Base-by-base conservation (phyloP, 257 asterid genomes). In the Ballota nigra region DNA sequence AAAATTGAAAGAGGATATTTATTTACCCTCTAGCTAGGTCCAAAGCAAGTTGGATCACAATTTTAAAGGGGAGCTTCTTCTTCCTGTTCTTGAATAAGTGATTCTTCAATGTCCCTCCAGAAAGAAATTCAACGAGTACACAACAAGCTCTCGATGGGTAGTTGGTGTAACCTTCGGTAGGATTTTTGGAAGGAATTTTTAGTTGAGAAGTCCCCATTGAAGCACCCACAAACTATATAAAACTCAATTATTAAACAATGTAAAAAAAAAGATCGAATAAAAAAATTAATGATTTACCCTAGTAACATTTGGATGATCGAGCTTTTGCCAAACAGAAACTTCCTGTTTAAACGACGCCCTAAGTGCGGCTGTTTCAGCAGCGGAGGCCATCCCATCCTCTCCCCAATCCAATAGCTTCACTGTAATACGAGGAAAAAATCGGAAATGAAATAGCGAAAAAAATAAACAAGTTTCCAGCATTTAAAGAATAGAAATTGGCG, bases 131-230 rank as follows among this genome's bases (percentile, higher is more conserved):
- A 73, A 93, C 98, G 10, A 93, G 83, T 18, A 93, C 98, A 65
- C 98, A 93, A 55, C 98, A 93, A 6, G 98, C 92, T 82, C 98
- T 87, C 5, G 93, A 91, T 15, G 98, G 96, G 53, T 87, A 84
- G 66, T 77, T 82, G 22, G 91, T 86, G 51, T 75, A 85, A 16
- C 96, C 92, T 19, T 89, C 97, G 5, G 88, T 82, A 29, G 97
- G 92, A 66, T 85, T 91, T 73, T 88, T 90, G 3, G 96, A 87
- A 16, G 98, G 98, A 49, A 91, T 89, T 86, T 91, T 93, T 52
- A 93, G 80, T 56, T 93, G 88, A 2, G 97, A 87, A 13, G 98
- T 93, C 61, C 97, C 98, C 98, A 93, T 93, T 33, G 97, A 93
- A 70, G 98, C 98, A 61, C 97, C 97, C 24, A 93, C 79, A 74